phyloP scores from a whole-genome alignment of 1,284 basidiomycete species.

The Chalciporus piperatoides region DNA sequence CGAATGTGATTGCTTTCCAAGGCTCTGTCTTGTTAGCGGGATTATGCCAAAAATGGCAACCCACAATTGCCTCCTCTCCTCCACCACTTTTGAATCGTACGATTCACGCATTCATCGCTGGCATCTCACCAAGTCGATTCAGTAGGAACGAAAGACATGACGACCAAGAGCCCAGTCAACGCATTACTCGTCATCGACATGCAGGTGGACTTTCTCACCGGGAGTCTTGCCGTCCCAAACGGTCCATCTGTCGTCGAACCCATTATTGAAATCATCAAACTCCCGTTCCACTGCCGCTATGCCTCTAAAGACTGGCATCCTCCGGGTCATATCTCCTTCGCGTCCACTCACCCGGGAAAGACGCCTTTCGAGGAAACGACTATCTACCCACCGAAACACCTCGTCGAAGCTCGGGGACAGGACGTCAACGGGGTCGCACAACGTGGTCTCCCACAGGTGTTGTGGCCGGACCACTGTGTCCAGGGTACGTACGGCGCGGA shows the following conservation, averaged over 20 bases:
- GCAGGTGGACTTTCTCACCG: constrained; percentile 36
- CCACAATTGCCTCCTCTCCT: no score
- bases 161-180: constrained; percentile 15
- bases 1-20: no score
- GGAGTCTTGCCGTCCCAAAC: constrained; percentile 45
- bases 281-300: constrained; percentile 41
- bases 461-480: constrained; percentile 54
- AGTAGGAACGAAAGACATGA: constrained; percentile 19
- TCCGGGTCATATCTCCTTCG: constrained; percentile 47
- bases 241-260: constrained; percentile 40
- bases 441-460: constrained; percentile 39
- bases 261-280: constrained; percentile 39
- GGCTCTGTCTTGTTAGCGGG: no score
- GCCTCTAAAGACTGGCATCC: constrained; percentile 52
- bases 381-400: constrained; percentile 41
- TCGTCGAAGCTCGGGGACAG: constrained; percentile 23
- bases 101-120: not conserved
- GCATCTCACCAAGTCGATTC: constrained; percentile 4
- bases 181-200: constrained; percentile 32
- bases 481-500: constrained; percentile 40
- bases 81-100: no score
- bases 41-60: no score
- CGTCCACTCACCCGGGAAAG: constrained; percentile 38
- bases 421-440: constrained; percentile 14
- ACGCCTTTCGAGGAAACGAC: constrained; percentile 32